Evolutionary conservation across 2,329 filamentous ascomycete genomes (phyloP).

Genomic region (Aspergillus ibericus): DNA sequence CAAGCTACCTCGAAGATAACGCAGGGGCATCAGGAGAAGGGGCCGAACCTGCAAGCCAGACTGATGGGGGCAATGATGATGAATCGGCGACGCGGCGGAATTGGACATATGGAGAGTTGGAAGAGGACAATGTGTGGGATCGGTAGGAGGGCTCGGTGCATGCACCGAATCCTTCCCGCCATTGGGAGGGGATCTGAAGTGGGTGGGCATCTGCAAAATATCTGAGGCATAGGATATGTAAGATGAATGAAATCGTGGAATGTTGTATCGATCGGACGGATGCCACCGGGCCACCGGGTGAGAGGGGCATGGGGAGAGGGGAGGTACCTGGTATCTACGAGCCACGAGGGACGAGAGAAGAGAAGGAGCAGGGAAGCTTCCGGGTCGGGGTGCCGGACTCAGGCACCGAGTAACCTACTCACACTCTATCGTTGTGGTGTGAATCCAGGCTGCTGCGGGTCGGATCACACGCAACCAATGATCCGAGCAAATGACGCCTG

Average conservation of each 20-base stretch:
- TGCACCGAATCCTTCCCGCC: background rate
- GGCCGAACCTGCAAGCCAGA: conserved; percentile 1
- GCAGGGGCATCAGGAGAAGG: background rate
- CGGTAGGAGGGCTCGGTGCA: conserved; percentile 19
- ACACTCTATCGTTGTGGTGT: background rate
- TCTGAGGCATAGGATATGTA: background rate
- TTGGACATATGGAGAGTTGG: conserved; percentile 34
- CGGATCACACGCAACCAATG: background rate
- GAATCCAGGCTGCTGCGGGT: background rate
- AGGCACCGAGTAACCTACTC: background rate
- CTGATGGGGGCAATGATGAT: conserved; percentile 6
- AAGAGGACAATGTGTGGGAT: conserved; percentile 41
- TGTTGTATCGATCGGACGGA: background rate
- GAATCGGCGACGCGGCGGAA: conserved; percentile 19
- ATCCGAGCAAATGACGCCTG: conserved; percentile 17
- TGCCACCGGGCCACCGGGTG: too few species aligned
- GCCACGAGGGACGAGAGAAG: too few species aligned
- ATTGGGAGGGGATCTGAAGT: background rate
- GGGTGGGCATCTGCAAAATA: background rate
- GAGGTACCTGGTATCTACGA: too few species aligned
- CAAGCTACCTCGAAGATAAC: background rate
- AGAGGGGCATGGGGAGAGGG: too few species aligned
- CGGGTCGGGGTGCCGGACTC: background rate
- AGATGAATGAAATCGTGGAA: background rate
- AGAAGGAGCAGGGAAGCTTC: background rate